Evolutionary conservation across 352 stramenopile genomes (phyloP).

Genomic region (Phytophthora hibernalis): DNA sequence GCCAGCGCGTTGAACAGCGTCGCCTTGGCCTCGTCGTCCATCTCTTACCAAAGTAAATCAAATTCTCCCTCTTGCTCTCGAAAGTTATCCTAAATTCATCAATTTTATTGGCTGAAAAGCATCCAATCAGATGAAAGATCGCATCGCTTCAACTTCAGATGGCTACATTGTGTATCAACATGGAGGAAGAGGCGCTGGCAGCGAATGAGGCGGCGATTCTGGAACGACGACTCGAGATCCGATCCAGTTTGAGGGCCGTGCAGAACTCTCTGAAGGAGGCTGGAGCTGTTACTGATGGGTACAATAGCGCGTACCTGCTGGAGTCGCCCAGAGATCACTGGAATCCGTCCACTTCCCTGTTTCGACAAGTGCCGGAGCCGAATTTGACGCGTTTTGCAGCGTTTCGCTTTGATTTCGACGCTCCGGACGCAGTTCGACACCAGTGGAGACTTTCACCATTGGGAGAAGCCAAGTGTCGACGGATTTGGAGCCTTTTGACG

Average conservation of each 20-base stretch:
- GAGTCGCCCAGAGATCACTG: conserved; percentile 29
- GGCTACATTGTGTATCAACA: conserved; percentile 30
- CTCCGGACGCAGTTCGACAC: conserved; percentile 38
- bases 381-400: conserved; percentile 26
- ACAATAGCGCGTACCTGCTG: conserved; percentile 61
- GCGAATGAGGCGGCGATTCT: conserved; percentile 45
- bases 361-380: conserved; percentile 27
- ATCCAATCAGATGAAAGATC: conserved; percentile 26
- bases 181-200: conserved; percentile 7
- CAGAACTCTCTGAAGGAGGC: conserved; percentile 51
- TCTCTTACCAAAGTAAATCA: conserved; percentile 18
- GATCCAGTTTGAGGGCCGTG: conserved; percentile 45
- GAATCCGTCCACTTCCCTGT: conserved; percentile 36
- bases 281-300: conserved; percentile 62
- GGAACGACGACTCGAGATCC: conserved; percentile 47
- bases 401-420: conserved; percentile 57
- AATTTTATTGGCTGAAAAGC: conserved; percentile 22
- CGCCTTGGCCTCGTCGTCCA: conserved; percentile 50
- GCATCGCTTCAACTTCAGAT: conserved; percentile 18
- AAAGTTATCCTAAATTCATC: too few species aligned
- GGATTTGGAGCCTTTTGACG: conserved; percentile 60
- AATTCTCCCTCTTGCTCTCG: conserved; percentile 24
- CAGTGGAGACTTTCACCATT: conserved; percentile 54
- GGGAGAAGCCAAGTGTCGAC: conserved; percentile 54
- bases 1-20: conserved; percentile 79